Conservation (phyloP, 2,329 filamentous ascomycete species). For the Colletotrichum eleusines region DNA sequence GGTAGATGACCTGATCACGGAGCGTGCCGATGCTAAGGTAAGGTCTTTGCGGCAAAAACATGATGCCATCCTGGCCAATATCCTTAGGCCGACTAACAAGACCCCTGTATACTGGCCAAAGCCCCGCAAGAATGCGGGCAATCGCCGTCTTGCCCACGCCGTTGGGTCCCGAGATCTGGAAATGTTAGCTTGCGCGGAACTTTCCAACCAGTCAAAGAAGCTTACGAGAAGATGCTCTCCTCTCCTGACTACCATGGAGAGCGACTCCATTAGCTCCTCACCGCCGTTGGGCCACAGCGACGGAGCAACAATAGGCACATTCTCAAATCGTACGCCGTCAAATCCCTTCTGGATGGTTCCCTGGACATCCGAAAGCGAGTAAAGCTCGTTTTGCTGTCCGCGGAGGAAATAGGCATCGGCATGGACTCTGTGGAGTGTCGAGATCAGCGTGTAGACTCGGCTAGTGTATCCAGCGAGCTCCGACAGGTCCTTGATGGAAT, state of each 20-base stretch:
- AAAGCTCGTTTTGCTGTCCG: constrained; percentile 80
- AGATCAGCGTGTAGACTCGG: constrained; percentile 94
- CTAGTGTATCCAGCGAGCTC: constrained; percentile 97
- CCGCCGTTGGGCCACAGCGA: constrained; percentile 89
- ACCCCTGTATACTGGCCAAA: constrained; percentile 97
- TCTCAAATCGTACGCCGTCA: constrained; percentile 91
- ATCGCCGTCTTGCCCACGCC: constrained; percentile 95
- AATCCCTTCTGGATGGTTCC: constrained; percentile 96
- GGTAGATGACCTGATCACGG: constrained; percentile 97
- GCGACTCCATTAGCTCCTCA: constrained; percentile 88
- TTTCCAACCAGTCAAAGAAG: not conserved
- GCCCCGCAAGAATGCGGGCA: constrained; percentile 85
- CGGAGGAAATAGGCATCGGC: constrained; percentile 86
- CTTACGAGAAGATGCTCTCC: constrained; percentile 87
- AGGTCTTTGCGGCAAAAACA: constrained; percentile 96
- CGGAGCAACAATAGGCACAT: constrained; percentile 93
- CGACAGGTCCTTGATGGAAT: constrained; percentile 97
- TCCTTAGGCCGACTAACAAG: constrained; percentile 88
- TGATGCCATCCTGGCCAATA: constrained; percentile 89
- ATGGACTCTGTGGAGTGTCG: constrained; percentile 92
- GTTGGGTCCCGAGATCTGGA: constrained; percentile 87
- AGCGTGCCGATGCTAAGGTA: constrained; percentile 94
- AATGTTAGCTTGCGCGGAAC: constrained; percentile 26
- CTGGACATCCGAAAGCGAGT: constrained; percentile 90
- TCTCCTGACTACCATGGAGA: constrained; percentile 89